Evolutionary conservation across 768 basidiomycete species (phyloP).

Genomic region (Phanerochaete sordida): DNA sequence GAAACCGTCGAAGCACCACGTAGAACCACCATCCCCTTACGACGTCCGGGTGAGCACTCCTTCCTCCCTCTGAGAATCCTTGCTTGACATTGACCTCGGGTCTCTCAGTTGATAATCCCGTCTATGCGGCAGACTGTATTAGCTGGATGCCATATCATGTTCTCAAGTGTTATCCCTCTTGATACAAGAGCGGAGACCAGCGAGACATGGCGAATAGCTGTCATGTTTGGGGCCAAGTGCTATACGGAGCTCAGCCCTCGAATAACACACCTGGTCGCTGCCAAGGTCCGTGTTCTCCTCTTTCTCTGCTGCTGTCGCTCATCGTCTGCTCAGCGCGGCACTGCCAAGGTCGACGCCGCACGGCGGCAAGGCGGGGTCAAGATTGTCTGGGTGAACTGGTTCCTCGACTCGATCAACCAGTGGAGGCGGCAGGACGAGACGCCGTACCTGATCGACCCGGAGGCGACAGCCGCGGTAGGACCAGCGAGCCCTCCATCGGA

Average conservation of each 20-base stretch:
- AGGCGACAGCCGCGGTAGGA: slow-evolving; percentile 34
- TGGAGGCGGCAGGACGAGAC: slow-evolving; percentile 82
- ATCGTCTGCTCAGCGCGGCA: slow-evolving; percentile 58
- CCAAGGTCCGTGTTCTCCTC: slow-evolving; percentile 51
- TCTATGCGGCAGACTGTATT: slow-evolving; percentile 72
- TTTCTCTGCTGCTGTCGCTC: slow-evolving; percentile 12
- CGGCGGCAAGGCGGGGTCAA: slow-evolving; percentile 72
- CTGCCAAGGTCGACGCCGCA: slow-evolving; percentile 87
- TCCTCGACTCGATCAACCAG: slow-evolving; percentile 83
- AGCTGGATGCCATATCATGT: slow-evolving; percentile 78
- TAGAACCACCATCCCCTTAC: slow-evolving; percentile 30
- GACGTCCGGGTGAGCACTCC: slow-evolving; percentile 74
- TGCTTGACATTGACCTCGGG: neutral
- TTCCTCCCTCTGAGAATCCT: neutral
- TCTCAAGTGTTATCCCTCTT: slow-evolving; percentile 95
- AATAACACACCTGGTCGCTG: slow-evolving; percentile 90
- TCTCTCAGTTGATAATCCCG: slow-evolving; percentile 76
- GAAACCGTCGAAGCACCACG: slow-evolving; percentile 24
- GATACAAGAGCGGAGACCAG: slow-evolving; percentile 74
- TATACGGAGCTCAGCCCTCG: slow-evolving; percentile 59
- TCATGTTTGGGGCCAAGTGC: slow-evolving; percentile 85
- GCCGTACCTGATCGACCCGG: slow-evolving; percentile 67
- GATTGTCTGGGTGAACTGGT: slow-evolving; percentile 89
- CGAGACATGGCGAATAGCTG: slow-evolving; percentile 83
- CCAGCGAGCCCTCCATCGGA: slow-evolving; percentile 43